Evolutionary conservation across 345 rosid genomes (phyloP).

Genomic region (Salix purpurea): DNA sequence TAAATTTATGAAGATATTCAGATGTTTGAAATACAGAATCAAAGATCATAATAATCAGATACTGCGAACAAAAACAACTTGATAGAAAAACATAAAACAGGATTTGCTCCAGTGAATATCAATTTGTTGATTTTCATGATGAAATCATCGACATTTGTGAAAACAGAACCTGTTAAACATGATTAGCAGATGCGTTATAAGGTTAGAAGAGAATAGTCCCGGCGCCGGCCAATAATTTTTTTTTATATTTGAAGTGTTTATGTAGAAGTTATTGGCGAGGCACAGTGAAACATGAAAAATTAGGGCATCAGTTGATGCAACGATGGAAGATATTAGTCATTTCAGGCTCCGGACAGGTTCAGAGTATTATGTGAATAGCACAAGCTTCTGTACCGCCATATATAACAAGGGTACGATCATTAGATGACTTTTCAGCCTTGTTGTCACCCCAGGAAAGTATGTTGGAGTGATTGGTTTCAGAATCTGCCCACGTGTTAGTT

Average conservation of each 20-base stretch:
- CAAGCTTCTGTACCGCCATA: not conserved
- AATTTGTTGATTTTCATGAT: not conserved
- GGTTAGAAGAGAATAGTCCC: not conserved
- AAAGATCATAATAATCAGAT: too few relatives aligned
- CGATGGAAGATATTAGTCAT: not conserved
- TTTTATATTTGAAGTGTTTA: not conserved
- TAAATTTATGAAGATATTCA: too few relatives aligned
- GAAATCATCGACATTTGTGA: not conserved
- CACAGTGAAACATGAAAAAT: constrained; percentile 2
- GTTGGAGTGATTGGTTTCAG: not conserved
- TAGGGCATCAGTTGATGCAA: not conserved
- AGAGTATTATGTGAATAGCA: constrained; percentile 2
- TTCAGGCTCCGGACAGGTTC: constrained; percentile 5
- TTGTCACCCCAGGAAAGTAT: constrained; percentile 2
- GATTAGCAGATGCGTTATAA: not conserved
- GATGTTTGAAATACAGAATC: too few relatives aligned
- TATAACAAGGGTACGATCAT: not conserved
- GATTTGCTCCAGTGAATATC: not conserved
- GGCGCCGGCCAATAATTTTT: not conserved
- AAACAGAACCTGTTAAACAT: not conserved
- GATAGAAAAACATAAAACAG: not conserved
- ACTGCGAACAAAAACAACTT: not conserved
- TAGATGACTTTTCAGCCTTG: not conserved
- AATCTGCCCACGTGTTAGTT: constrained; percentile 17
- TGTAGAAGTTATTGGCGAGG: not conserved